These are phyloP conservation scores for Arabis alpina DNA, from an alignment of 345 rosid genomes.

Conservation along the genomic window DNA sequence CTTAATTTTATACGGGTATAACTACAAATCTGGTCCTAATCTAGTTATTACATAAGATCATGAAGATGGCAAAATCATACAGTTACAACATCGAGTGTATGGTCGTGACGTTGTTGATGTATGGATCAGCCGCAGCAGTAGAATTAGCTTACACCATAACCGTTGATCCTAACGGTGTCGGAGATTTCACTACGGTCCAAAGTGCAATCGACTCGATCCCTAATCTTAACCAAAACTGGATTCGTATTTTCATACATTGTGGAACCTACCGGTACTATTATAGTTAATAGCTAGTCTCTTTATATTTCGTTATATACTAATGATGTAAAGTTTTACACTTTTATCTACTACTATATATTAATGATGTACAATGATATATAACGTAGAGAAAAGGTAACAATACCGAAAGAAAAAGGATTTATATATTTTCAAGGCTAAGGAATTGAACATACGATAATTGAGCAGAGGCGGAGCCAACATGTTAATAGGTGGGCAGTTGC, in stretches of 20 bases:
- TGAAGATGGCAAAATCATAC: neutral
- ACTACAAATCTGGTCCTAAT: too few relatives aligned
- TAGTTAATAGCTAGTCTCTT: too few relatives aligned
- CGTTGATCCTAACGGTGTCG: neutral
- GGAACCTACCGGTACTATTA: slow-evolving; percentile 13
- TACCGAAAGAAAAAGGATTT: slow-evolving; percentile 4
- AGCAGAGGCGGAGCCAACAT: too few relatives aligned
- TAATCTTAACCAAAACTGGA: neutral
- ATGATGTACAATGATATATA: too few relatives aligned
- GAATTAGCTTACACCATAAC: slow-evolving; percentile 12
- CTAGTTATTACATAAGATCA: too few relatives aligned
- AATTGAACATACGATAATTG: neutral
- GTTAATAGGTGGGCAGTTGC: too few relatives aligned
- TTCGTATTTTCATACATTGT: slow-evolving; percentile 6
- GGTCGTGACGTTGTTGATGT: slow-evolving; percentile 1
- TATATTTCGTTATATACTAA: too few relatives aligned
- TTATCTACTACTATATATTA: too few relatives aligned
- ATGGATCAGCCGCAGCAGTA: neutral
- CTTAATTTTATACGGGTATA: too few relatives aligned
- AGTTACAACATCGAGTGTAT: neutral
- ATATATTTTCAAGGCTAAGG: slow-evolving; percentile 19
- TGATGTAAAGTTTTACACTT: too few relatives aligned
- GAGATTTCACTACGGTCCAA: slow-evolving; percentile 10
- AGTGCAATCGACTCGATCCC: slow-evolving; percentile 21
- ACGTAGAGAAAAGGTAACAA: slow-evolving; percentile 7